A percentile compares a stretch with the other conserved stretches of the same genome.
These are phyloP conservation scores for Epichloe hybrida DNA, from an alignment of 2,329 filamentous ascomycete species.

Conservation along the genomic window DNA sequence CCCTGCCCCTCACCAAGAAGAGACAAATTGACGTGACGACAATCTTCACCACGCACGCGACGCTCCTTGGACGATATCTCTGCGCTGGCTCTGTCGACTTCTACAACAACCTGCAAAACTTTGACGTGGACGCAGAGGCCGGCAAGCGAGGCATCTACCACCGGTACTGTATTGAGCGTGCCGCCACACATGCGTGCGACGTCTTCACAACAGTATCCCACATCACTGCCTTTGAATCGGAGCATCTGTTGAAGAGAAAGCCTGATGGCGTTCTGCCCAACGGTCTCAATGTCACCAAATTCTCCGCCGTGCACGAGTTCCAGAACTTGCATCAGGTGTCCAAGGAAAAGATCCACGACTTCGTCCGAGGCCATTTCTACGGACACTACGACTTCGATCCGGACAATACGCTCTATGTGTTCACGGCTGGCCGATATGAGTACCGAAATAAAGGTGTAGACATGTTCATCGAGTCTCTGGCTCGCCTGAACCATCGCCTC, in stretches of 20 bases:
- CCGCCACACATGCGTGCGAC: slow-evolving; percentile 79
- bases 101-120: slow-evolving; percentile 96
- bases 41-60: slow-evolving; percentile 97
- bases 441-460: slow-evolving; percentile 98
- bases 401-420: slow-evolving; percentile 94
- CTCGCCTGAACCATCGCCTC: slow-evolving; percentile 84
- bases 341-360: slow-evolving; percentile 97
- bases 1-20: slow-evolving; percentile 82
- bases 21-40: slow-evolving; percentile 92
- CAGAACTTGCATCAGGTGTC: slow-evolving; percentile 94
- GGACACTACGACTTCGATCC: slow-evolving; percentile 95
- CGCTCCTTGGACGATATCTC: slow-evolving; percentile 85
- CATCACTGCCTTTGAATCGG: slow-evolving; percentile 95
- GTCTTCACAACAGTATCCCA: slow-evolving; percentile 98
- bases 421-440: slow-evolving; percentile 93
- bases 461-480: slow-evolving; percentile 97
- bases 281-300: slow-evolving; percentile 91
- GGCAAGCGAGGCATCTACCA: slow-evolving; percentile 98
- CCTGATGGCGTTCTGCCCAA: slow-evolving; percentile 94
- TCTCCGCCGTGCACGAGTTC: slow-evolving; percentile 96
- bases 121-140: slow-evolving; percentile 91
- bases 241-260: slow-evolving; percentile 94
- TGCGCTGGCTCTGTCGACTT: slow-evolving; percentile 97
- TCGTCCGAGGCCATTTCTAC: slow-evolving; percentile 95
- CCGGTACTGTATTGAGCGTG: slow-evolving; percentile 93